phyloP scores from a whole-genome alignment of 2,329 filamentous ascomycete species.

The Penicillium sp. region DNA sequence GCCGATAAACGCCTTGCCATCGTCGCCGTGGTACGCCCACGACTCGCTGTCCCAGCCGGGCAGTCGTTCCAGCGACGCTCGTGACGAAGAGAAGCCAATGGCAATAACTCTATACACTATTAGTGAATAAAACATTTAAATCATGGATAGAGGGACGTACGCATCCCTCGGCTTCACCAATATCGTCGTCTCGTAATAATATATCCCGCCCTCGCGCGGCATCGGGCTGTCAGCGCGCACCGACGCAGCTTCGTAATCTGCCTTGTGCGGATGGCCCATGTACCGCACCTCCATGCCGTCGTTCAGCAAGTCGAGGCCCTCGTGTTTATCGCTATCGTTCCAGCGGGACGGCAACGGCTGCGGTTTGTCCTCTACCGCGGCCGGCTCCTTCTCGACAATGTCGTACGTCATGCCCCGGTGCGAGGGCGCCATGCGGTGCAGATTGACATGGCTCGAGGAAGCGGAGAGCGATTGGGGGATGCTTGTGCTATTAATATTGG shows the following conservation, averaged over 20 bases:
- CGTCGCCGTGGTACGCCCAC: constrained; percentile 65
- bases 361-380: constrained; percentile 54
- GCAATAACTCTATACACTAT: constrained; percentile 37
- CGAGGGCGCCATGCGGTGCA: constrained; percentile 57
- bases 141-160: constrained; percentile 47
- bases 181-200: constrained; percentile 80
- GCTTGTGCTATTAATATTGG: constrained; percentile 12
- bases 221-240: constrained; percentile 82
- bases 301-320: constrained; percentile 67
- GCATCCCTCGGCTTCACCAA: constrained; percentile 64
- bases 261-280: constrained; percentile 52
- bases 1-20: constrained; percentile 60
- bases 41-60: constrained; percentile 64
- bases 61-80: constrained; percentile 57
- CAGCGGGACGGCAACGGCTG: constrained; percentile 74
- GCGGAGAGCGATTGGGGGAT: constrained; percentile 43
- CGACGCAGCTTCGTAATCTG: constrained; percentile 72
- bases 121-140: too few relatives aligned
- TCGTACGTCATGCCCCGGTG: constrained; percentile 80
- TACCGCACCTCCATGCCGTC: constrained; percentile 71
- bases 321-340: constrained; percentile 73
- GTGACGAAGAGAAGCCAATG: constrained; percentile 58
- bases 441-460: constrained; percentile 55
- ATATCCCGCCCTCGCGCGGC: constrained; percentile 85
- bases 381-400: constrained; percentile 66